These are phyloP conservation scores for Polygonum aviculare DNA, from an alignment of 148 eudicot genomes.

Conservation along the genomic window DNA sequence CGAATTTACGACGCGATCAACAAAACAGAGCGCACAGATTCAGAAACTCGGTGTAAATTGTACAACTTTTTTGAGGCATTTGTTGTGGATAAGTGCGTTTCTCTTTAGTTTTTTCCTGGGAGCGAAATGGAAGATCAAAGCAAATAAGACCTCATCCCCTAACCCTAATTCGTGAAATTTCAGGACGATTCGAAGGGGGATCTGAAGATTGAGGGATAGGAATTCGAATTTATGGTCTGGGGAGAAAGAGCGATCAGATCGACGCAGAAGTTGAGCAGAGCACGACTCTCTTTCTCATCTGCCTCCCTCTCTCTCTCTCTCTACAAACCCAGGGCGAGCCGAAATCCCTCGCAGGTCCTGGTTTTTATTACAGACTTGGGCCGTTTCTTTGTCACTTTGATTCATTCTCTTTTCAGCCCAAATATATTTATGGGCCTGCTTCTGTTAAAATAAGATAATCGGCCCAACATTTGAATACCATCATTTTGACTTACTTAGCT, in stretches of 20 bases:
- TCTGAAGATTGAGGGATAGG: constrained; percentile 12
- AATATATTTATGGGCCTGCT: not conserved
- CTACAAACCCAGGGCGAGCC: constrained; percentile 25
- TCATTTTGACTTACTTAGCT: too few relatives aligned
- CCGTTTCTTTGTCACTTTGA: not conserved
- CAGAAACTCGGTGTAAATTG: not conserved
- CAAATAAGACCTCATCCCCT: constrained; percentile 17
- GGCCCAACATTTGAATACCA: too few relatives aligned
- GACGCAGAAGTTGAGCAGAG: constrained; percentile 9
- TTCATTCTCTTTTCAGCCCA: not conserved
- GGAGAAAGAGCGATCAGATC: not conserved
- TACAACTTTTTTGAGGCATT: not conserved
- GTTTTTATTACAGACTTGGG: too few relatives aligned
- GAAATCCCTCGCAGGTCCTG: not conserved
- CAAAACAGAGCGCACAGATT: not conserved
- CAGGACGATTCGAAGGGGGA: constrained; percentile 13
- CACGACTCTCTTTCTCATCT: not conserved
- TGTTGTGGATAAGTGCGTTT: constrained; percentile 3
- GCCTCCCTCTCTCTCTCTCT: constrained; percentile 10
- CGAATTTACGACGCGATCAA: not conserved
- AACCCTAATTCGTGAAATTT: constrained; percentile 20
- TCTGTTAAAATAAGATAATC: too few relatives aligned
- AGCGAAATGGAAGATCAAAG: not conserved
- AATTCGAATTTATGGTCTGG: not conserved
- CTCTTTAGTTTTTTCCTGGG: not conserved